Evolutionary conservation across 768 basidiomycete species (phyloP).

Genomic region (Auricularia cornea): DNA sequence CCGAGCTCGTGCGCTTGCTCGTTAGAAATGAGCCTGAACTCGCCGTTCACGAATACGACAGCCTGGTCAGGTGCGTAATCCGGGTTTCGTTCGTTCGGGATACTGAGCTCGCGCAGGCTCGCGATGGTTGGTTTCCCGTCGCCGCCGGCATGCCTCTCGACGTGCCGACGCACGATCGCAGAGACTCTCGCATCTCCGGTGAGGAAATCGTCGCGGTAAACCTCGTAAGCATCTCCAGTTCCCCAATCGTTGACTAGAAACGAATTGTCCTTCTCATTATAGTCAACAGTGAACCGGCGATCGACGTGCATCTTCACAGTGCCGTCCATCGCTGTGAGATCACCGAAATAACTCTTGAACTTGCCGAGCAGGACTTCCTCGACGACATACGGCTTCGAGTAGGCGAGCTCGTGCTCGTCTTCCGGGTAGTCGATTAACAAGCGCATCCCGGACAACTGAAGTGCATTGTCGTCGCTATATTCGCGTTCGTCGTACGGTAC

Average conservation of each 20-base stretch:
- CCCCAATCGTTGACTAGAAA: neutral
- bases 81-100: neutral
- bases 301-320: neutral
- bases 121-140: neutral
- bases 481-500: neutral
- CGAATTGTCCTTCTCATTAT: neutral
- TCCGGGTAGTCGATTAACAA: neutral
- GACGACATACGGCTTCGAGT: neutral
- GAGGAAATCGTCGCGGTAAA: neutral
- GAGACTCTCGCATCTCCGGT: neutral
- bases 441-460: neutral
- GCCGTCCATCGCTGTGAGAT: neutral
- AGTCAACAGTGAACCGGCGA: neutral
- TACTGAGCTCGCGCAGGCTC: neutral
- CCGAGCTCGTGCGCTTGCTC: neutral
- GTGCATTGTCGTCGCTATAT: neutral
- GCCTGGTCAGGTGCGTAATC: neutral
- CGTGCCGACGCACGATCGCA: neutral
- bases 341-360: neutral
- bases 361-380: neutral
- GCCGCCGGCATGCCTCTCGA: neutral
- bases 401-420: neutral
- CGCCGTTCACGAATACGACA: neutral
- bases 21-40: neutral
- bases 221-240: neutral